These are phyloP conservation scores for Arthrinium phaeospermum DNA, from an alignment of 2,329 filamentous ascomycete genomes.

Conservation along the genomic window DNA sequence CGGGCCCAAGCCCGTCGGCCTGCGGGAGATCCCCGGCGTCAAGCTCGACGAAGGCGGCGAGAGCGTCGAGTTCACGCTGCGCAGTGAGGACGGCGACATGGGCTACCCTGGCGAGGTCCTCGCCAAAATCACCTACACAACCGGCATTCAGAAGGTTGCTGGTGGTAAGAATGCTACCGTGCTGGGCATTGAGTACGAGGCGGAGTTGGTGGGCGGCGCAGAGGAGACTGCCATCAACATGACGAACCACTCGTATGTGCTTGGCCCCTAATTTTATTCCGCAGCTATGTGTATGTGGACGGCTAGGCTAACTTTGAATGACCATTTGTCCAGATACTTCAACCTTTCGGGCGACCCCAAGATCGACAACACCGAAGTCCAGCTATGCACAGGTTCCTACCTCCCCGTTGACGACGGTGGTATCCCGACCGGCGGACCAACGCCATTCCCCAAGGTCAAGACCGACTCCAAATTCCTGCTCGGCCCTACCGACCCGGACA, in stretches of 20 bases:
- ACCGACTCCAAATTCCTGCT: slow-evolving; percentile 74
- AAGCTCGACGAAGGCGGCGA: slow-evolving; percentile 64
- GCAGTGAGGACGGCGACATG: slow-evolving; percentile 83
- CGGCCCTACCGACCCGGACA: slow-evolving; percentile 71
- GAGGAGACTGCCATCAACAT: slow-evolving; percentile 93
- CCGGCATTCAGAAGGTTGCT: slow-evolving; percentile 67
- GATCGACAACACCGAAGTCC: slow-evolving; percentile 67
- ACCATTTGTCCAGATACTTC: slow-evolving; percentile 59
- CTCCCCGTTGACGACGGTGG: slow-evolving; percentile 75
- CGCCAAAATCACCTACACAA: slow-evolving; percentile 77
- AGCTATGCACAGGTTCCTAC: slow-evolving; percentile 68
- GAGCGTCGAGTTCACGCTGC: slow-evolving; percentile 68
- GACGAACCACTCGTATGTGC: slow-evolving; percentile 86
- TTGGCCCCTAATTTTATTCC: not conserved
- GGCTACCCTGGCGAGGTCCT: slow-evolving; percentile 88
- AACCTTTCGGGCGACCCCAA: slow-evolving; percentile 62
- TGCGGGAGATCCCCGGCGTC: slow-evolving; percentile 55
- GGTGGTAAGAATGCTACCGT: slow-evolving; percentile 69
- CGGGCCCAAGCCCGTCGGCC: slow-evolving; percentile 69
- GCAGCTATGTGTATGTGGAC: not conserved
- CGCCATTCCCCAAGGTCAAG: slow-evolving; percentile 67
- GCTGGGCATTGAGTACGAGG: slow-evolving; percentile 88
- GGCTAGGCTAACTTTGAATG: not conserved
- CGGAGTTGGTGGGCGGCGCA: slow-evolving; percentile 75
- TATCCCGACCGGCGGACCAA: slow-evolving; percentile 75